Evolutionary conservation across 2,329 filamentous ascomycete species (phyloP), one percentile per base, ranked within the genome.

Genomic region (Zasmidium angulare): DNA sequence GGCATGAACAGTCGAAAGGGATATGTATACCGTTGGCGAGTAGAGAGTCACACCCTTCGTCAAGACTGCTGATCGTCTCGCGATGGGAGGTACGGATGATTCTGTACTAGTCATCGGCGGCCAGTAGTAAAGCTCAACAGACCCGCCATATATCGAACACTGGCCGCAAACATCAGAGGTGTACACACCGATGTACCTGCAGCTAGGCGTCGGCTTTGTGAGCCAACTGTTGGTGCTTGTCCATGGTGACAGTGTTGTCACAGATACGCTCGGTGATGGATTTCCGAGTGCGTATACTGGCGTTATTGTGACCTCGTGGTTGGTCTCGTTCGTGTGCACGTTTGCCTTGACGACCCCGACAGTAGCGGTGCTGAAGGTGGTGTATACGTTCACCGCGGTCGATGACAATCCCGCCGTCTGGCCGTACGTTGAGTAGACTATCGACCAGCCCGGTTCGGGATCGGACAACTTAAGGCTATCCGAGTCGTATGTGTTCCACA

Each of bases 71-170:
- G 52, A 54, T 17, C 36, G 40, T 10, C 50, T 54, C n/a, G 54
- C 19, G 19, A 58, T 31, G 14, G 56, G 24, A 3, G 36, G 14
- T 17, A 19, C 4, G 3, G 36, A 7, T 2, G 48, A 29, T 2
- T 26, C 14, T 6, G 50, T 55, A 51, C 10, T 21, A 31, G 46
- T 59, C 22, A 11, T 29, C 17, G 59, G 55, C 29, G 60, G 64
- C 64, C 64, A 67, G 51, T 56, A 65, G 22, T 57, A 56, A 1
- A 67, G 60, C 24, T 63, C 43, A 4, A 65, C 64, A 1, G 59
- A 64, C 2, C 64, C 64, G 23, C 61, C 61, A 14, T 31, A 54
- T 17, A 63, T 47, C 12, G 61, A 59, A 53, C 61, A 63, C 47
- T 53, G 48, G 31, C 58, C 61, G 31, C 61, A 63, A n/a, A 46